phyloP scores from a whole-genome alignment of 768 basidiomycete species.

The Leccinum uliginosum region DNA sequence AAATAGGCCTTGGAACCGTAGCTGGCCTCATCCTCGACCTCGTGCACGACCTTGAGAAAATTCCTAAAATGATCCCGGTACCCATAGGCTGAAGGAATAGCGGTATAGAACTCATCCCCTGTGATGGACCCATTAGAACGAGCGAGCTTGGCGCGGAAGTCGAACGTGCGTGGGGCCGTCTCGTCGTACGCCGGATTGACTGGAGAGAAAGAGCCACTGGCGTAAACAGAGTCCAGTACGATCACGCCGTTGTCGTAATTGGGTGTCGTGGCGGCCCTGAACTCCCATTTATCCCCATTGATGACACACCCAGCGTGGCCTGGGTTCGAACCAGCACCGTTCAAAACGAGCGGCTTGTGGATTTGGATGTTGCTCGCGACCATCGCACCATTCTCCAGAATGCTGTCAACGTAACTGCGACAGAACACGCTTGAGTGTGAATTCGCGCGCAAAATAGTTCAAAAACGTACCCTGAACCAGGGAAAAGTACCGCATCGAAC shows the following conservation, averaged over 20 bases:
- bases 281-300: conserved; percentile 27
- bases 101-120: conserved; percentile 16
- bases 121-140: conserved; percentile 14
- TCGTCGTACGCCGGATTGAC: conserved; percentile 26
- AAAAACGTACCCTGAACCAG: conserved; percentile 36
- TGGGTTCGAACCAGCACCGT: conserved; percentile 12
- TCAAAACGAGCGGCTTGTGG: conserved; percentile 28
- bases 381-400: conserved; percentile 33
- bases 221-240: conserved; percentile 29
- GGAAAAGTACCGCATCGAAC: conserved; percentile 42
- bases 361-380: conserved; percentile 24
- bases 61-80: conserved; percentile 25
- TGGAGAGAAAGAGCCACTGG: conserved; percentile 26
- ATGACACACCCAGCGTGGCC: conserved; percentile 26
- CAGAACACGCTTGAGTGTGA: not conserved
- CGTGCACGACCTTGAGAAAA: conserved; percentile 27
- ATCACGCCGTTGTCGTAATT: conserved; percentile 21
- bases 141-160: conserved; percentile 21
- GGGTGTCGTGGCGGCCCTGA: conserved; percentile 24
- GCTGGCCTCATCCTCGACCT: conserved; percentile 24
- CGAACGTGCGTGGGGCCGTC: conserved; percentile 18
- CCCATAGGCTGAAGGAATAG: conserved; percentile 18
- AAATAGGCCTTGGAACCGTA: conserved; percentile 27
- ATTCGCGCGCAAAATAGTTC: conserved; percentile 8
- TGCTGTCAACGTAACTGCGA: conserved; percentile 25